Percentiles rank a stretch among this genome's conserved stretches.
phyloP scores from a whole-genome alignment of 2,329 filamentous ascomycete species.

The Phyllosticta paracitricarpa region DNA sequence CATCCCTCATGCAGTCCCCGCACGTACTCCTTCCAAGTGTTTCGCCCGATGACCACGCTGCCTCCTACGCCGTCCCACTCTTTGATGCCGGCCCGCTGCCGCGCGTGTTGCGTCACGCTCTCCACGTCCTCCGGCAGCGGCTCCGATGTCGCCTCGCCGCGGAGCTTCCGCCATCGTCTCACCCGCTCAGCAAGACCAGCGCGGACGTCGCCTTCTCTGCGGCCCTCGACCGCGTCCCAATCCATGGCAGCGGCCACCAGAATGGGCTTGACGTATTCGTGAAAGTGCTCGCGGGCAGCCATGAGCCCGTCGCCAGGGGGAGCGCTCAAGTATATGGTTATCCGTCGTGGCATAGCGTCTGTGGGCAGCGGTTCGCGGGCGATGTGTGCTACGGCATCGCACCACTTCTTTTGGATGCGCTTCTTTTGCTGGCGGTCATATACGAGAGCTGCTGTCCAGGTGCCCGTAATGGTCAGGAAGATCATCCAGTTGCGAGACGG shows the following conservation, averaged over 20 bases:
- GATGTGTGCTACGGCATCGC: constrained; percentile 72
- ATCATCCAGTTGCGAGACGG: constrained; percentile 98
- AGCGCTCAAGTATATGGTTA: constrained; percentile 77
- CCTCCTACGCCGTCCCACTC: constrained; percentile 67
- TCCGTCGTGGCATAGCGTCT: constrained; percentile 65
- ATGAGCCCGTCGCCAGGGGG: constrained; percentile 81
- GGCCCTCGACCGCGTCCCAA: constrained; percentile 90
- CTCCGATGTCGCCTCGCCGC: constrained; percentile 41
- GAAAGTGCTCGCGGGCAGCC: constrained; percentile 84
- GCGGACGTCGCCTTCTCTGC: constrained; percentile 84
- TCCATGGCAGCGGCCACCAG: constrained; percentile 82
- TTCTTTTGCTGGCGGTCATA: constrained; percentile 92
- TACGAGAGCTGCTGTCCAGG: constrained; percentile 69
- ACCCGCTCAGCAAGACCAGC: constrained; percentile 81
- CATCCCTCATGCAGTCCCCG: constrained; percentile 91
- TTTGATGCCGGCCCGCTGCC: constrained; percentile 55
- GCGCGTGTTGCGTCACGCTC: constrained; percentile 51
- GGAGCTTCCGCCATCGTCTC: constrained; percentile 52
- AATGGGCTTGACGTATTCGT: constrained; percentile 90
- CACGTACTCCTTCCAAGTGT: constrained; percentile 97
- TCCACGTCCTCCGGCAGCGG: constrained; percentile 46
- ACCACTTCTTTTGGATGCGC: constrained; percentile 77
- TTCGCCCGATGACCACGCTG: constrained; percentile 79
- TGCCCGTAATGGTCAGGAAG: constrained; percentile 70
- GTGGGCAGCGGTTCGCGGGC: constrained; percentile 64